phyloP scores from a whole-genome alignment of 345 rosid genomes.

The Heritiera littoralis region DNA sequence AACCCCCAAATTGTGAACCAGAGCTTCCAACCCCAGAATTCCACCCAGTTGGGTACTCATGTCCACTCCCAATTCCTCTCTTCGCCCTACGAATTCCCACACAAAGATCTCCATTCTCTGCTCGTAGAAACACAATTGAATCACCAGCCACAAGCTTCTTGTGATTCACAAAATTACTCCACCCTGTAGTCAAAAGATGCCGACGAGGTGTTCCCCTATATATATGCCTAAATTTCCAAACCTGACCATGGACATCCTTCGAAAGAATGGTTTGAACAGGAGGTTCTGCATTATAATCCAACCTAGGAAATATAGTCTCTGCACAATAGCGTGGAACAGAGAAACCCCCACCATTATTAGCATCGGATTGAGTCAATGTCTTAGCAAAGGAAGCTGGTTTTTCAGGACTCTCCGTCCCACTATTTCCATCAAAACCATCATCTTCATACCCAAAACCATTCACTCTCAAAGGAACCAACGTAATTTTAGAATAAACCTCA shows the following conservation, averaged over 20 bases:
- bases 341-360: conserved; percentile 98
- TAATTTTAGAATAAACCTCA: conserved; percentile 79
- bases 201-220: conserved; percentile 96
- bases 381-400: conserved; percentile 89
- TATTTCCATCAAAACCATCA: conserved; percentile 38
- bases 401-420: conserved; percentile 43
- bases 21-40: conserved; percentile 55
- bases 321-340: conserved; percentile 98
- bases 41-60: conserved; percentile 72
- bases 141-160: conserved; percentile 98
- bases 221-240: conserved; percentile 96
- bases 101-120: conserved; percentile 88
- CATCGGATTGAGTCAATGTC: conserved; percentile 96
- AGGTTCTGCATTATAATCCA: conserved; percentile 86
- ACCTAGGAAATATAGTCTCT: conserved; percentile 84
- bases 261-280: conserved; percentile 94
- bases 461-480: conserved; percentile 50
- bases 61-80: conserved; percentile 71
- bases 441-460: conserved; percentile 38
- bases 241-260: conserved; percentile 86
- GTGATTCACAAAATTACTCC: conserved; percentile 98
- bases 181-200: conserved; percentile 93
- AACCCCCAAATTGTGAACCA: conserved; percentile 48
- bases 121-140: conserved; percentile 83
- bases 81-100: conserved; percentile 90